Percentiles rank a stretch among this genome's conserved stretches.
Conservation (phyloP, 148 eudicot species). For the Rhododendron griersonianum region DNA sequence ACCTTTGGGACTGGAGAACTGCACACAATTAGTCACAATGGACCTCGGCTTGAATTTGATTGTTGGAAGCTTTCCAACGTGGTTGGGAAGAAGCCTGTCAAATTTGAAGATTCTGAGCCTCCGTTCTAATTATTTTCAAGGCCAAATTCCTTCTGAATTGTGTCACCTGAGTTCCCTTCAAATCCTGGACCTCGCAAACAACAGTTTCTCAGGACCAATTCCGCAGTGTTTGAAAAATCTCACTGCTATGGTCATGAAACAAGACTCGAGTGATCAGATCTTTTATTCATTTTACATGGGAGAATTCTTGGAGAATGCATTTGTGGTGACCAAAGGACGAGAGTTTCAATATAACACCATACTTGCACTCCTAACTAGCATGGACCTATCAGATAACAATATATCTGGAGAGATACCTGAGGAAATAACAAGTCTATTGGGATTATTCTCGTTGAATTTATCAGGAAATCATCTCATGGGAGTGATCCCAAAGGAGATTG, state of each 20-base stretch:
- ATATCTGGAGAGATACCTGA: not conserved
- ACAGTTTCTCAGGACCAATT: not conserved
- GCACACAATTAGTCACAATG: not conserved
- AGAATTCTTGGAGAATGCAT: not conserved
- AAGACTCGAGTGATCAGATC: not conserved
- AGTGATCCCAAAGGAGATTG: not conserved
- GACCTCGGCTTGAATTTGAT: conserved; percentile 16
- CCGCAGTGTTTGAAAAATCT: conserved; percentile 10
- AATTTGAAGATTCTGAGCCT: not conserved
- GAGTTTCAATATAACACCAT: conserved; percentile 7
- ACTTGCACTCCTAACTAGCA: not conserved
- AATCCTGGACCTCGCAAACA: conserved; percentile 14
- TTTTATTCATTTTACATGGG: not conserved
- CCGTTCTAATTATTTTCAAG: conserved; percentile 1
- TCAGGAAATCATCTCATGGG: not conserved
- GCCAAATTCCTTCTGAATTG: conserved; percentile 1
- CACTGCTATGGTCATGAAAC: conserved; percentile 2
- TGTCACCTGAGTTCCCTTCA: conserved; percentile 10
- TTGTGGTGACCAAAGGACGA: conserved; percentile 7
- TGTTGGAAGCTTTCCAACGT: conserved; percentile 15
- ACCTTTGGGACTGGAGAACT: conserved; percentile 9
- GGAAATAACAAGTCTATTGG: not conserved
- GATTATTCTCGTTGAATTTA: not conserved
- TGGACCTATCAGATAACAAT: conserved; percentile 22
- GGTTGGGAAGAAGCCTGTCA: conserved; percentile 6